Conservation (phyloP, 2,329 filamentous ascomycete species). For the Neoscytalidium dimidiatum region DNA sequence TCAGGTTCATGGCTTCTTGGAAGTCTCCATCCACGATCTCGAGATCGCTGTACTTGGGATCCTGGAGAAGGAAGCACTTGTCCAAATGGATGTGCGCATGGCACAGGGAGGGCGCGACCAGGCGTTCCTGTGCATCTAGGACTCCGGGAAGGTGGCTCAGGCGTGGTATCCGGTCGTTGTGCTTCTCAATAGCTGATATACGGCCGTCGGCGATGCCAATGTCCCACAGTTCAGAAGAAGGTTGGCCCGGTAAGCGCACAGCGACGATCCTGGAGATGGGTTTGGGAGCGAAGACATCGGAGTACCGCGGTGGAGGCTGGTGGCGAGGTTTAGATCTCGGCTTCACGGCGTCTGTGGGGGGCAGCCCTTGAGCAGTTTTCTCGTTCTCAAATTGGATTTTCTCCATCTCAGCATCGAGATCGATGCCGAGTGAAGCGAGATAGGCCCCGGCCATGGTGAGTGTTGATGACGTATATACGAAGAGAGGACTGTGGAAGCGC, state of each 20-base stretch:
- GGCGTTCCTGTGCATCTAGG: slow-evolving; percentile 43
- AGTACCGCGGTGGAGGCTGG: slow-evolving; percentile 3
- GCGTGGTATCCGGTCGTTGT: slow-evolving; percentile 23
- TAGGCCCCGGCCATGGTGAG: slow-evolving; percentile 20
- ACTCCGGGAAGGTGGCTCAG: slow-evolving; percentile 28
- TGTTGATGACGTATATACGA: not conserved
- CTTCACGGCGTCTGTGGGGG: not conserved
- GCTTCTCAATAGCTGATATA: slow-evolving; percentile 35
- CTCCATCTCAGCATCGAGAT: slow-evolving; percentile 35
- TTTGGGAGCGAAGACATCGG: slow-evolving; percentile 9
- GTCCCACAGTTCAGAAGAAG: slow-evolving; percentile 38
- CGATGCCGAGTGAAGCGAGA: slow-evolving; percentile 27
- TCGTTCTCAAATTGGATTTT: slow-evolving; percentile 28
- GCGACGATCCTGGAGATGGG: slow-evolving; percentile 32
- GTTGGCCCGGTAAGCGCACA: slow-evolving; percentile 37
- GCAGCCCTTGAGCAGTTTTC: not conserved
- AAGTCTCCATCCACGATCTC: slow-evolving; percentile 64
- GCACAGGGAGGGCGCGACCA: slow-evolving; percentile 61
- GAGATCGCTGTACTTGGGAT: slow-evolving; percentile 62
- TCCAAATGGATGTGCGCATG: slow-evolving; percentile 76
- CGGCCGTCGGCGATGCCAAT: slow-evolving; percentile 35
- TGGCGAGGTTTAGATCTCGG: not conserved
- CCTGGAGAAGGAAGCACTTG: slow-evolving; percentile 62
- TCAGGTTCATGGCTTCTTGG: slow-evolving; percentile 63
- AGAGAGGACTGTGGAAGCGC: not conserved